Evolutionary conservation across 768 basidiomycete species (phyloP).

Genomic region (Boletus fagicola): DNA sequence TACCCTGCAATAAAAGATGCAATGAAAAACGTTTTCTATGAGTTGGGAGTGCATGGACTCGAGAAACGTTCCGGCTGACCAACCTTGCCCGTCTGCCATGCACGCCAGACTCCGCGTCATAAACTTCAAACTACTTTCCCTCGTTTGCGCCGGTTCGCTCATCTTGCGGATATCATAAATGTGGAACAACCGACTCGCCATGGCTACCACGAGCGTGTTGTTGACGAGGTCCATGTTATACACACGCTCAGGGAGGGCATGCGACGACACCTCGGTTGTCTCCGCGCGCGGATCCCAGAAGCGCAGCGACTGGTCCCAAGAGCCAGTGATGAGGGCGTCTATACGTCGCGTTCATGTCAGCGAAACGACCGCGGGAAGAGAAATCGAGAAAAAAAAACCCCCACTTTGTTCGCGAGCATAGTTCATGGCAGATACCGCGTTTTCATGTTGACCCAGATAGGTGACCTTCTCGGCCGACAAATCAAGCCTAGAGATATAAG

Average conservation of each 20-base stretch:
- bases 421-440: slow-evolving; percentile 75
- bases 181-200: slow-evolving; percentile 87
- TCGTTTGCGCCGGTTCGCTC: slow-evolving; percentile 66
- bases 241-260: slow-evolving; percentile 76
- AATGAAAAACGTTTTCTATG: background rate
- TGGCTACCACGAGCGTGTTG: slow-evolving; percentile 82
- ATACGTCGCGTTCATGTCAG: background rate
- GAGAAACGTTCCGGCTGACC: slow-evolving; percentile 10
- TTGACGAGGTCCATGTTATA: slow-evolving; percentile 81
- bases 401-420: slow-evolving; percentile 64
- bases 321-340: slow-evolving; percentile 81
- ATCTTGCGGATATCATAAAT: slow-evolving; percentile 87
- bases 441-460: slow-evolving; percentile 77
- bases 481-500: slow-evolving; percentile 51
- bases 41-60: background rate
- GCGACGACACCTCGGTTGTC: slow-evolving; percentile 52
- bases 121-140: slow-evolving; percentile 94
- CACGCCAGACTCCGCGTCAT: slow-evolving; percentile 90
- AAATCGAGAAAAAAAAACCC: slow-evolving; percentile 25
- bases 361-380: background rate
- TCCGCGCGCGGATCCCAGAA: slow-evolving; percentile 81
- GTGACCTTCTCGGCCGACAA: slow-evolving; percentile 68
- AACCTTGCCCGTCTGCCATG: slow-evolving; percentile 91
- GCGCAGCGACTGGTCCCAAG: slow-evolving; percentile 88
- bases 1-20: slow-evolving; percentile 56